A percentile compares a stretch with the other conserved stretches of the same genome.
Evolutionary conservation across 257 asterid species (phyloP).

Genomic region (Nicotiana obtusifolia): DNA sequence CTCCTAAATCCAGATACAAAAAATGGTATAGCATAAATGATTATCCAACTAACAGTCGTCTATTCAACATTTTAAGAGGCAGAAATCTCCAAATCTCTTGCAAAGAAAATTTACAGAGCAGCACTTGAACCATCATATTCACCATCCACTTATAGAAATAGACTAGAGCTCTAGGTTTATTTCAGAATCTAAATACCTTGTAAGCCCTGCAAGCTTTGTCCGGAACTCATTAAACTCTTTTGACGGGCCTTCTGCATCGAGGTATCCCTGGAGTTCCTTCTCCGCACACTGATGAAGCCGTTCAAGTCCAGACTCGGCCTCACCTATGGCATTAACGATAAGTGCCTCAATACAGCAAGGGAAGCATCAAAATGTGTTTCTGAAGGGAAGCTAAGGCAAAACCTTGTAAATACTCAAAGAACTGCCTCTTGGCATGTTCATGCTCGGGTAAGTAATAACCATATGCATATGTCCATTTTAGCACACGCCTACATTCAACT

Average conservation of each 20-base stretch:
- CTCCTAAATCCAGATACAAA: not conserved
- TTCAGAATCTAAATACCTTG: conserved; percentile 47
- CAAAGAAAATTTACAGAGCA: not conserved
- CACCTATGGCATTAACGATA: conserved; percentile 47
- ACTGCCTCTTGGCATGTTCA: conserved; percentile 73
- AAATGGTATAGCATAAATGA: not conserved
- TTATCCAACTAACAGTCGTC: not conserved
- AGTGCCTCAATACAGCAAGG: conserved; percentile 10
- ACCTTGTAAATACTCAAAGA: conserved; percentile 96
- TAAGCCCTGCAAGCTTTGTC: conserved; percentile 89
- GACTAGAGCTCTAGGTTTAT: not conserved
- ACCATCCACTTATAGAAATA: not conserved
- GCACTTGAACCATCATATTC: not conserved
- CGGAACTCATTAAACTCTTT: conserved; percentile 81
- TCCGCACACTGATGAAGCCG: conserved; percentile 97
- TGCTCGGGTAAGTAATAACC: conserved; percentile 82
- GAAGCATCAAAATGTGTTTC: conserved; percentile 7
- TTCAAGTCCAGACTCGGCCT: conserved; percentile 96
- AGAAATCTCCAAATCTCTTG: not conserved
- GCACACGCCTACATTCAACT: conserved; percentile 93
- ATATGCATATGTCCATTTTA: conserved; percentile 94
- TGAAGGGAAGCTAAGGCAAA: conserved; percentile 5
- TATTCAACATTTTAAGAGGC: not conserved
- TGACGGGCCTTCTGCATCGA: conserved; percentile 66
- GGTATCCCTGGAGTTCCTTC: conserved; percentile 75